A percentile compares a stretch with the other conserved stretches of the same genome.
These are phyloP conservation scores for Coemansia sp. DNA, from an alignment of 192 early-diverging fungal genomes.

Conservation along the genomic window DNA sequence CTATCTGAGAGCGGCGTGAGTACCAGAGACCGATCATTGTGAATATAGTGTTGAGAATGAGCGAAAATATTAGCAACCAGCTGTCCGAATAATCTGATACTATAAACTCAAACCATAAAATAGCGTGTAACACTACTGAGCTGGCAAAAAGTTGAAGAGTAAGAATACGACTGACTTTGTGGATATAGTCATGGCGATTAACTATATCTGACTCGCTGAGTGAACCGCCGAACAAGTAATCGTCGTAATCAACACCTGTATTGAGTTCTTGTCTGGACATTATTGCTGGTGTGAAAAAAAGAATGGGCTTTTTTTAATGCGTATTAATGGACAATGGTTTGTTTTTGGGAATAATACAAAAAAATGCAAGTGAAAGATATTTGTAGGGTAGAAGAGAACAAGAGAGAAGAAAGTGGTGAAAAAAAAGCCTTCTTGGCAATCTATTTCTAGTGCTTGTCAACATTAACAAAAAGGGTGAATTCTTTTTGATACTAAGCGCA, in stretches of 20 bases:
- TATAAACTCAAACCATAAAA: conserved; percentile 4
- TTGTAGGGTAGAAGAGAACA: background rate
- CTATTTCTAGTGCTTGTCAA: background rate
- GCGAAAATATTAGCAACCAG: background rate
- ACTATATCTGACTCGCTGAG: conserved; percentile 1
- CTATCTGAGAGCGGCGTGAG: background rate
- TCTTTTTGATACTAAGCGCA: background rate
- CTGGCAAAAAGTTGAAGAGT: background rate
- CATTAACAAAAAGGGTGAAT: background rate
- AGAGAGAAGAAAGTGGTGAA: background rate
- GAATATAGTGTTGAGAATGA: background rate
- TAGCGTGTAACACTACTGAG: background rate
- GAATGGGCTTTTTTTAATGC: background rate
- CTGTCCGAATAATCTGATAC: background rate
- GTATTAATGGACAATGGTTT: background rate
- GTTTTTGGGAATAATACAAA: background rate
- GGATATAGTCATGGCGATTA: background rate
- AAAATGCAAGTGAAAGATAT: background rate
- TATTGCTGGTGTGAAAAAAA: background rate
- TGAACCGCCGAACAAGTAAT: background rate
- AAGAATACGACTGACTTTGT: background rate
- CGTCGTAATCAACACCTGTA: background rate
- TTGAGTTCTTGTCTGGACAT: background rate
- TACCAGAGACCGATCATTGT: conserved; percentile 2
- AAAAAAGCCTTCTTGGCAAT: background rate